These are phyloP conservation scores for Plasmodium vinckei DNA, from an alignment of 169 alveolate species.

Conservation along the genomic window DNA sequence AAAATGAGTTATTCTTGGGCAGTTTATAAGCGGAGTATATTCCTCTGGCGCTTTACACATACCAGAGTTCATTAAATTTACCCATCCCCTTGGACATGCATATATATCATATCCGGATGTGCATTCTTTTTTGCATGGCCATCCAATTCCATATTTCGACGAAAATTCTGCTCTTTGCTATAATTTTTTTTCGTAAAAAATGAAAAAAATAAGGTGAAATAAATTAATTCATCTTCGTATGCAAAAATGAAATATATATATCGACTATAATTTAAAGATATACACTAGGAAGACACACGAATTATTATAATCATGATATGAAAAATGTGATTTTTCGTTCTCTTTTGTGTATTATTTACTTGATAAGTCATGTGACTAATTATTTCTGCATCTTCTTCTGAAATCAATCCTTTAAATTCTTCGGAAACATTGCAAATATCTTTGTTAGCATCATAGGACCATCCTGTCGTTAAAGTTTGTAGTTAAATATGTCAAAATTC, in stretches of 20 bases:
- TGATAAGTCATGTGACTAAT: conserved; percentile 68
- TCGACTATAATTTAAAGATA: not conserved
- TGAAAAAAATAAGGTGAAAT: not conserved
- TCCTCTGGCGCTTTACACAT: conserved; percentile 71
- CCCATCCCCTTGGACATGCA: conserved; percentile 70
- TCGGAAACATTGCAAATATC: conserved; percentile 28
- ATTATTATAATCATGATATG: not conserved
- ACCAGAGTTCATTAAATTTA: conserved; percentile 61
- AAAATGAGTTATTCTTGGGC: conserved; percentile 74
- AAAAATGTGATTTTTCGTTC: not conserved
- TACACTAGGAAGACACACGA: not conserved
- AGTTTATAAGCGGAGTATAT: conserved; percentile 36
- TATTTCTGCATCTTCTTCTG: conserved; percentile 56
- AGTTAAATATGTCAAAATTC: too few relatives aligned
- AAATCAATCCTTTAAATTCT: conserved; percentile 49
- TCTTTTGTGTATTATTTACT: conserved; percentile 13
- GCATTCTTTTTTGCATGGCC: conserved; percentile 71
- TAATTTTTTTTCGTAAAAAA: conserved; percentile 1
- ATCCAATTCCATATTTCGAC: conserved; percentile 62
- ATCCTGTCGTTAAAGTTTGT: conserved; percentile 22
- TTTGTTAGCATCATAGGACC: conserved; percentile 38
- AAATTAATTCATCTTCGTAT: not conserved
- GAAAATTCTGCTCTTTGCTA: conserved; percentile 70
- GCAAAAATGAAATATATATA: not conserved
- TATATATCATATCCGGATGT: conserved; percentile 44